Evolutionary conservation across 345 rosid genomes (phyloP), one percentile per base, ranked within the genome.

Genomic region (Salix arbutifolia): DNA sequence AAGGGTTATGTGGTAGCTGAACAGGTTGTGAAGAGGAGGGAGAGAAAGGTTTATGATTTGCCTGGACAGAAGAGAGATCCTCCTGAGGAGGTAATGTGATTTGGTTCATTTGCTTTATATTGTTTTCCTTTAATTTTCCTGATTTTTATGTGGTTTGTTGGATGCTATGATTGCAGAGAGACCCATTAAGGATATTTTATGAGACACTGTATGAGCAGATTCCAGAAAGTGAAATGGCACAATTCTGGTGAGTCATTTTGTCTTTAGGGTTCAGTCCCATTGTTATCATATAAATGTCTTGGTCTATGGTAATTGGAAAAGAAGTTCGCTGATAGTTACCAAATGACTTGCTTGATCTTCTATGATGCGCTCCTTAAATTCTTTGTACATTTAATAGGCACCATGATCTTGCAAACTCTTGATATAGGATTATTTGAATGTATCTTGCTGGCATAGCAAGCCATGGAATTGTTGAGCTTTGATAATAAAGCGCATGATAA

Each of bases 41-140:
- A 85, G 87, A 96, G 14, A 88, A 94, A 92, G 83, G 91, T 92
- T 4, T 96, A 84, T 77, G 89, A 86, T 81, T 84, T 96, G 83
- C 97, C 97, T 67, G 97, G 98, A 74, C 99, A 92, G 87, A 96
- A 91, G 88, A 87, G 93, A 28, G 93, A 90, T 62, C 88, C 88
- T 68, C 98, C 97, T 18, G 91, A 87, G 69, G 94, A 91, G 90
- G 99, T 92, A 81, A 14, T 58, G 97, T 92, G 78, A 8, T 60
- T 64, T 48, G 50, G 18, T n/a, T 26, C 31, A 42, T 67, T 68
- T 80, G 26, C 53, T 66, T 53, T 69, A 7, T 16, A 11, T 31
- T 65, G 2, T 33, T 16, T 14, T 21, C 14, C 13, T 77, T 73
- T 72, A 33, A 17, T 38, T 37, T 64, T 23, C n/a, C 64, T 14